Percentiles rank a stretch among this genome's conserved stretches.
Evolutionary conservation across 768 basidiomycete genomes (phyloP).

Genomic region (Phaeotremella skinneri): DNA sequence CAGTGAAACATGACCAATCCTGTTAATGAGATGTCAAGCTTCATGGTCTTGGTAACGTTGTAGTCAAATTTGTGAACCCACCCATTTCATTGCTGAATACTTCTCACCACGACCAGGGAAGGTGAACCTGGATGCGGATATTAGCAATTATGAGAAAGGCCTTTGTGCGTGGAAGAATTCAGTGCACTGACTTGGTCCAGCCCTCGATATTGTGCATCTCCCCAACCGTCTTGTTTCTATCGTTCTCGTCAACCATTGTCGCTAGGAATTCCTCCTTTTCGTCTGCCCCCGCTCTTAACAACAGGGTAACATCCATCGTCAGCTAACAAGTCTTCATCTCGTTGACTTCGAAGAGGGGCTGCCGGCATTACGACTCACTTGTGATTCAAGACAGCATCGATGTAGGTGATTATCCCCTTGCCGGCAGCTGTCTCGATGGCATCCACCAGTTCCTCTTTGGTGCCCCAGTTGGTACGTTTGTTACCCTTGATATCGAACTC

Average conservation of each 20-base stretch:
- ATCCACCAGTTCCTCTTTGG: slow-evolving; percentile 69
- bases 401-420: slow-evolving; percentile 69
- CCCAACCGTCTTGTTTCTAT: slow-evolving; percentile 65
- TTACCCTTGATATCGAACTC: slow-evolving; percentile 53
- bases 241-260: slow-evolving; percentile 66
- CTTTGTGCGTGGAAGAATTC: neutral
- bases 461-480: slow-evolving; percentile 76
- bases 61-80: slow-evolving; percentile 4
- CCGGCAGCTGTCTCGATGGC: slow-evolving; percentile 68
- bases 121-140: slow-evolving; percentile 58
- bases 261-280: slow-evolving; percentile 66
- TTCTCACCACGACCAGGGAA: slow-evolving; percentile 73
- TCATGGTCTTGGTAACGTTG: slow-evolving; percentile 3
- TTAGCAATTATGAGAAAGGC: slow-evolving; percentile 8
- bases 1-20: slow-evolving; percentile 61
- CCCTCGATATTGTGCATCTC: slow-evolving; percentile 68
- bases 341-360: no score
- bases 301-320: slow-evolving; percentile 61
- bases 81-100: slow-evolving; percentile 47
- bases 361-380: no score
- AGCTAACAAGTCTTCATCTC: no score
- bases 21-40: slow-evolving; percentile 61
- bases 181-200: slow-evolving; percentile 50
- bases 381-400: slow-evolving; percentile 83
- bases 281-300: slow-evolving; percentile 74